phyloP scores from a whole-genome alignment of 148 eudicot genomes.

The Rhododendron molle region DNA sequence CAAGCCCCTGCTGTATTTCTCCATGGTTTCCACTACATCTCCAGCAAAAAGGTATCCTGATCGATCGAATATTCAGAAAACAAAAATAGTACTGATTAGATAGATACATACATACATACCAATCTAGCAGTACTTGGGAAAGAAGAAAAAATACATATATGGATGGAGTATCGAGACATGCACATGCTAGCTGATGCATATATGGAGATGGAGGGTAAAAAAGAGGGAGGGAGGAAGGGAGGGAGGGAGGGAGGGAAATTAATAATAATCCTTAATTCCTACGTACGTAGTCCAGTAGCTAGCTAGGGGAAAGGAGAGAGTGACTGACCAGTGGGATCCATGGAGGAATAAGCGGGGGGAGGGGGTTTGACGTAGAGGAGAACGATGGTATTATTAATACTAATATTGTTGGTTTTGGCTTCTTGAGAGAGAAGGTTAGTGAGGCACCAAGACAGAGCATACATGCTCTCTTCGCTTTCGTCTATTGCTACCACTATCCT shows the following conservation, averaged over 20 bases:
- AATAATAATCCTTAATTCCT: too few relatives aligned
- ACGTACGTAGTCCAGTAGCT: too few relatives aligned
- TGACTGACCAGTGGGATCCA: constrained; percentile 51
- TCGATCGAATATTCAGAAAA: background rate
- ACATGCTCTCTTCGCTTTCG: constrained; percentile 92
- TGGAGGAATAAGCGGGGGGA: constrained; percentile 56
- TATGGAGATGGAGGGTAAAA: too few relatives aligned
- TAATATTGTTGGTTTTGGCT: constrained; percentile 24
- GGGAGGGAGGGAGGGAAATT: too few relatives aligned
- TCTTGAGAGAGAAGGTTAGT: constrained; percentile 35
- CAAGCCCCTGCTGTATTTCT: constrained; percentile 49
- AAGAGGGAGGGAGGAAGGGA: too few relatives aligned
- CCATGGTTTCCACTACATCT: constrained; percentile 57
- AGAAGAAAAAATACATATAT: too few relatives aligned
- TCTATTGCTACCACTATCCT: constrained; percentile 72
- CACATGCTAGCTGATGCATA: too few relatives aligned
- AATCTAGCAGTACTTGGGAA: background rate
- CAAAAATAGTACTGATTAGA: background rate
- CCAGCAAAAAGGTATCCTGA: constrained; percentile 46
- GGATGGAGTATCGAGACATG: too few relatives aligned
- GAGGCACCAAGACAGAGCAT: constrained; percentile 84
- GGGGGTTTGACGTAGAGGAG: constrained; percentile 84
- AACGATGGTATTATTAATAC: constrained; percentile 12
- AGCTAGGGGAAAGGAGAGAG: background rate
- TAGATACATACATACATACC: background rate